Evolutionary conservation across 805 yeast genomes (phyloP).

Genomic region (Ogataea neopini): DNA sequence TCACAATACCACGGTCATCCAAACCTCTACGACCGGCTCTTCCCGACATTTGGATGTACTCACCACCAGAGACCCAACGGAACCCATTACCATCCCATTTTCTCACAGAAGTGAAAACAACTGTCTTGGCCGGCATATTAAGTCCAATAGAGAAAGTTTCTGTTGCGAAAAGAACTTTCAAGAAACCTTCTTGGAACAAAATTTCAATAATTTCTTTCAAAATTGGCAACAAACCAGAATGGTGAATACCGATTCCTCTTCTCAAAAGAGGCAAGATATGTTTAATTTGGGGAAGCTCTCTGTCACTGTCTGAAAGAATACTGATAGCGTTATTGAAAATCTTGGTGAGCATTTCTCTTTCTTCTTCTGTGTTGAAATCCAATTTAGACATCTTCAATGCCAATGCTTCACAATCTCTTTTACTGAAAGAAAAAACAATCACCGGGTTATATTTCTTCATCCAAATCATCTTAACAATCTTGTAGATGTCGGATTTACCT

Average conservation of each 20-base stretch:
- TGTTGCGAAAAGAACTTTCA: slow-evolving; percentile 94
- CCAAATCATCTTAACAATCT: slow-evolving; percentile 98
- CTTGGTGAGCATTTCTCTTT: slow-evolving; percentile 85
- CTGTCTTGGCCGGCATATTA: slow-evolving; percentile 99
- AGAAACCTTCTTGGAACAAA: slow-evolving; percentile 92
- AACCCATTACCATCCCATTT: slow-evolving; percentile 98
- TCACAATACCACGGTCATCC: slow-evolving; percentile 98
- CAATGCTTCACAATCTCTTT: slow-evolving; percentile 92
- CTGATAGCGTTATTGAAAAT: slow-evolving; percentile 90
- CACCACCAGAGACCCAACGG: slow-evolving; percentile 99
- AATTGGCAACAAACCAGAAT: slow-evolving; percentile 90
- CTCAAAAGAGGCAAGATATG: slow-evolving; percentile 84
- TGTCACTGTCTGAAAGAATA: slow-evolving; percentile 84
- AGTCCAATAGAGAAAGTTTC: slow-evolving; percentile 98
- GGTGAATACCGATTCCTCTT: slow-evolving; percentile 98
- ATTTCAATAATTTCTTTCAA: slow-evolving; percentile 95
- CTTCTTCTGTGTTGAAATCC: slow-evolving; percentile 92
- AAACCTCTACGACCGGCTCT: slow-evolving; percentile 99
- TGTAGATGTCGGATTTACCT: slow-evolving; percentile 80
- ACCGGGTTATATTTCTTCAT: slow-evolving; percentile 95
- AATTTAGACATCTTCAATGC: slow-evolving; percentile 95
- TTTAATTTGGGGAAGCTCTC: slow-evolving; percentile 91
- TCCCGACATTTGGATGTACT: slow-evolving; percentile 99
- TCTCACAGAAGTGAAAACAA: slow-evolving; percentile 94
- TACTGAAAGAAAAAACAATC: slow-evolving; percentile 96